phyloP scores from a whole-genome alignment of 805 yeast genomes.

The Candida fluviatilis region DNA sequence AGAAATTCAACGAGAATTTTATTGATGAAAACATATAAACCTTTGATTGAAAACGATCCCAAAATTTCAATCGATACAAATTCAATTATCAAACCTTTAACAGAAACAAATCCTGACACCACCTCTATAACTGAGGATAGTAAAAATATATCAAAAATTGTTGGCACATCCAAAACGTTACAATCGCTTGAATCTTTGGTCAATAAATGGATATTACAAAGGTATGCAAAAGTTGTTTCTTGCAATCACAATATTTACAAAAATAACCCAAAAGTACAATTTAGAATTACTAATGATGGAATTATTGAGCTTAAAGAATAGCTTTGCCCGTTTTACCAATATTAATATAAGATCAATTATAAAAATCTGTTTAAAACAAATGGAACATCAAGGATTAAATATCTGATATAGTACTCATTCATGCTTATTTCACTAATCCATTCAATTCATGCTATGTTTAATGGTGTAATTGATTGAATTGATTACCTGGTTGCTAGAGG shows the following conservation, averaged over 20 bases:
- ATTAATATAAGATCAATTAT: too few relatives aligned
- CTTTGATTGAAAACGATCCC: conserved; percentile 10
- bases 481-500: not conserved
- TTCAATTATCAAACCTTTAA: too few relatives aligned
- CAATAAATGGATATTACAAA: conserved; percentile 20
- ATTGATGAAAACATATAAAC: conserved; percentile 26
- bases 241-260: conserved; percentile 7
- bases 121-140: not conserved
- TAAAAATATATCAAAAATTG: too few relatives aligned
- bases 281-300: conserved; percentile 15
- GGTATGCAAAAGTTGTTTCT: conserved; percentile 20
- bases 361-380: too few relatives aligned
- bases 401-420: too few relatives aligned
- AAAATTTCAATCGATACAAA: too few relatives aligned
- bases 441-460: too few relatives aligned
- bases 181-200: not conserved
- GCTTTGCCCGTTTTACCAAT: too few relatives aligned
- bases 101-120: too few relatives aligned
- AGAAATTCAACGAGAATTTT: conserved; percentile 21
- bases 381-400: too few relatives aligned
- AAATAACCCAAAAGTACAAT: conserved; percentile 11
- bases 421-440: too few relatives aligned
- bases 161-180: not conserved
- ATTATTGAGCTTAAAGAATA: conserved; percentile 9
- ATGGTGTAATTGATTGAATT: not conserved